Conservation (phyloP, 2,329 filamentous ascomycete species). For the Pleomassaria siparia region DNA sequence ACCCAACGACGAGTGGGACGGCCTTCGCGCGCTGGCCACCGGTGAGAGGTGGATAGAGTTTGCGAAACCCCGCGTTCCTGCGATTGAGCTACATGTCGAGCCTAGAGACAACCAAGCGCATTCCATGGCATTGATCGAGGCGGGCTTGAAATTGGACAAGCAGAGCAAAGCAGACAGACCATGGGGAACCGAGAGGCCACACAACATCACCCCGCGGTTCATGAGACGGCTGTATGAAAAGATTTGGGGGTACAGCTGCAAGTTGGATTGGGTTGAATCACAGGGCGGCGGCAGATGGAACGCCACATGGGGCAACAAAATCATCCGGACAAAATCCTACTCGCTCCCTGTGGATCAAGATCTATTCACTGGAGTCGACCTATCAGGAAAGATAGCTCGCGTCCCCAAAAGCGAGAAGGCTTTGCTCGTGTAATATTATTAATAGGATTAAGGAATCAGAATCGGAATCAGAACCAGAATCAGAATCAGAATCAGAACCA, state of each 20-base stretch:
- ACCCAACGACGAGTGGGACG: conserved; percentile 47
- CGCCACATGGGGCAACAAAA: conserved; percentile 26
- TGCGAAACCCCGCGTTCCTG: conserved; percentile 22
- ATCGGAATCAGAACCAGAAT: too few species aligned
- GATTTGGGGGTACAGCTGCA: conserved; percentile 46
- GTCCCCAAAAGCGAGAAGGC: not conserved
- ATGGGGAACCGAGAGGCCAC: conserved; percentile 27
- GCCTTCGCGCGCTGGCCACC: conserved; percentile 42
- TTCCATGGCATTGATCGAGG: conserved; percentile 13
- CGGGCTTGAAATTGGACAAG: conserved; percentile 26
- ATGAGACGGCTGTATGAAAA: conserved; percentile 51
- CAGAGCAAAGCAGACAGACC: conserved; percentile 28
- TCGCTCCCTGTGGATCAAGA: conserved; percentile 18
- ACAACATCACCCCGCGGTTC: conserved; percentile 45
- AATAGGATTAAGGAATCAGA: too few species aligned
- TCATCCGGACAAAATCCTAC: conserved; percentile 15
- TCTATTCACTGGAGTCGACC: conserved; percentile 35
- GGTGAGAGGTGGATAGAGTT: conserved; percentile 34
- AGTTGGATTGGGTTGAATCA: conserved; percentile 42
- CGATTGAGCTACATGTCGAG: not conserved
- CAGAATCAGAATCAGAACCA: too few species aligned
- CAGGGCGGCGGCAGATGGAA: conserved; percentile 28
- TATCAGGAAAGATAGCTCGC: not conserved
- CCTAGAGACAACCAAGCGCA: conserved; percentile 3
- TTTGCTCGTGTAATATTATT: too few species aligned